Evolutionary conservation across 345 rosid genomes (phyloP).

Genomic region (Pistacia integerrima): DNA sequence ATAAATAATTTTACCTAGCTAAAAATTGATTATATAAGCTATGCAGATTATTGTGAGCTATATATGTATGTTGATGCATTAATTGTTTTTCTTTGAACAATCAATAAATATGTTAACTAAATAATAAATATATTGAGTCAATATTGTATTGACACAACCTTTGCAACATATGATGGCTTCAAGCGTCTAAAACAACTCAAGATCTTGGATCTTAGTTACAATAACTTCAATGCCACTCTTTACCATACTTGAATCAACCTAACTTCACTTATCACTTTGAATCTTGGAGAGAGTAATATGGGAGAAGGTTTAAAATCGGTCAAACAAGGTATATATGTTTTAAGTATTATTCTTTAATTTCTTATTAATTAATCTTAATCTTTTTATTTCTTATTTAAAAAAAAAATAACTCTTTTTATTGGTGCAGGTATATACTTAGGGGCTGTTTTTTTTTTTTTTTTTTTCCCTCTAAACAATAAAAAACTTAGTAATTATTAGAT

Average conservation of each 20-base stretch:
- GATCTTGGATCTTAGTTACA: not conserved
- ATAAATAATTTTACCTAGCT: too few relatives aligned
- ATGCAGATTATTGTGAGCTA: too few relatives aligned
- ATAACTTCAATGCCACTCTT: not conserved
- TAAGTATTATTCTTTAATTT: not conserved
- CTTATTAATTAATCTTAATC: not conserved
- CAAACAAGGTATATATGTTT: not conserved
- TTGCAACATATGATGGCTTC: not conserved
- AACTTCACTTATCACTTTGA: not conserved
- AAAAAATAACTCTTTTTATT: not conserved
- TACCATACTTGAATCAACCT: not conserved
- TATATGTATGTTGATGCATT: too few relatives aligned
- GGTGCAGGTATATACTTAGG: not conserved
- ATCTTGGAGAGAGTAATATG: accelerated
- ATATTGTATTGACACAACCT: not conserved
- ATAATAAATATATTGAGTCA: not conserved
- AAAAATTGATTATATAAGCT: too few relatives aligned
- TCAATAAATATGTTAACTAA: too few relatives aligned
- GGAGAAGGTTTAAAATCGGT: too few relatives aligned
- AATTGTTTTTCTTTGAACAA: too few relatives aligned
- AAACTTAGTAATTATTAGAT: too few relatives aligned
- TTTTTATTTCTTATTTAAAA: not conserved
- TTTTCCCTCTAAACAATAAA: too few relatives aligned
- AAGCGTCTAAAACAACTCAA: not conserved
- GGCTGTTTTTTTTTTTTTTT: too few relatives aligned